Evolutionary conservation across 2,329 filamentous ascomycete genomes (phyloP).

Genomic region (Aspergillus brasiliensis): DNA sequence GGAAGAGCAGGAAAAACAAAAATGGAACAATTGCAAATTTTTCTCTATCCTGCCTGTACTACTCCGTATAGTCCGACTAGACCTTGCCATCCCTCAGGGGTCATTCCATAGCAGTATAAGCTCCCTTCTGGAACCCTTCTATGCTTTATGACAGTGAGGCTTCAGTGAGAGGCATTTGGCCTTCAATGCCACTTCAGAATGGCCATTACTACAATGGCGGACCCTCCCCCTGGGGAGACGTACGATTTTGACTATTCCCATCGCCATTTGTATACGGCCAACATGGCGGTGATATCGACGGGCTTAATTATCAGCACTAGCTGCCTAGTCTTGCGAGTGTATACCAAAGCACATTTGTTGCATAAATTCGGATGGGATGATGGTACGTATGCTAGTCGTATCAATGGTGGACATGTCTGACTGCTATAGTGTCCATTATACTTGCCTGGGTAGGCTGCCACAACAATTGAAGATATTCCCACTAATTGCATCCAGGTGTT

Average conservation of each 20-base stretch:
- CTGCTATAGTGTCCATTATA: background rate
- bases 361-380: conserved; percentile 13
- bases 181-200: background rate
- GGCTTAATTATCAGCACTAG: conserved; percentile 10
- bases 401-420: background rate
- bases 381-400: background rate
- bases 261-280: conserved; percentile 10
- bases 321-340: conserved; percentile 10
- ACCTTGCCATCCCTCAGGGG: background rate
- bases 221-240: conserved; percentile 9
- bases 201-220: background rate
- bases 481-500: background rate
- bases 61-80: no score
- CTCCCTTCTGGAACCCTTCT: background rate
- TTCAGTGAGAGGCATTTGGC: background rate
- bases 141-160: background rate
- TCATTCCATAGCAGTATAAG: background rate
- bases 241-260: conserved; percentile 16
- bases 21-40: no score
- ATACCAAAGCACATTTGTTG: conserved; percentile 12
- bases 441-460: background rate
- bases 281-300: conserved; percentile 1
- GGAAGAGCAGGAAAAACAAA: background rate
- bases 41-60: no score
- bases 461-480: background rate